Base-by-base conservation (phyloP, 768 basidiomycete species). In the Daedaleopsis sinensis region DNA sequence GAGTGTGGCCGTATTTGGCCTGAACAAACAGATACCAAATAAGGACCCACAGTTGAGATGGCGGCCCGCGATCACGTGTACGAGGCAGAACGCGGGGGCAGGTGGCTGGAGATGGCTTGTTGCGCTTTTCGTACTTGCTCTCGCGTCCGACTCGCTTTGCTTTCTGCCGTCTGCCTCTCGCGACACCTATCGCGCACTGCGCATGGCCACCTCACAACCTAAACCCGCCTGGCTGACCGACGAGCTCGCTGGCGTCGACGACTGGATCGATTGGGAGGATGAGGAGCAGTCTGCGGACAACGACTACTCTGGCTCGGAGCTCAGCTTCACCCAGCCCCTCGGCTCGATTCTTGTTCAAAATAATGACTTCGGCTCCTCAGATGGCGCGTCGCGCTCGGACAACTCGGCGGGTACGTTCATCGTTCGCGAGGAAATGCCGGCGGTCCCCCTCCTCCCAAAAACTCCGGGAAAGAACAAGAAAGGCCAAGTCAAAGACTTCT, bases 201-300 rank as follows among this genome's bases (percentile, higher is more conserved):
- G 23, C 12, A 64, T 64, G 62, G 49, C 58, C 35, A 39, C 35
- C n/a, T 42, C 12, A 52, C 52, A 55, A 42, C 47, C 57, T 13
- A 62, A 75, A 48, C 92, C 92, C 21, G 91, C 83, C 52, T 94
- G 92, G 92, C 88, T 91, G 72, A 93, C 93, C 1, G 91, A 92
- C 56, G 94, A 96, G 71, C 84, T 97, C 8, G 88, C 86, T 61
- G 94, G 96, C 55, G 62, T 64, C 43, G 62, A 64, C 67, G 94
- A 96, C 78, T 97, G 94, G 94, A 79, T 91, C 60, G 92, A 94
- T 44, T 76, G 82, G 44, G 80, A 81, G 19, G 78, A 79, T 23
- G 77, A 76, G 3, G 76, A 77, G 52, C 74, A 74, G 49, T 70
- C 69, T 47, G 74, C 71, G 59, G 72, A 75, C 72, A 59, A 57